A percentile compares a stretch with the other conserved stretches of the same genome.
Evolutionary conservation across 768 basidiomycete species (phyloP).

Genomic region (Tephrocybe sp.): DNA sequence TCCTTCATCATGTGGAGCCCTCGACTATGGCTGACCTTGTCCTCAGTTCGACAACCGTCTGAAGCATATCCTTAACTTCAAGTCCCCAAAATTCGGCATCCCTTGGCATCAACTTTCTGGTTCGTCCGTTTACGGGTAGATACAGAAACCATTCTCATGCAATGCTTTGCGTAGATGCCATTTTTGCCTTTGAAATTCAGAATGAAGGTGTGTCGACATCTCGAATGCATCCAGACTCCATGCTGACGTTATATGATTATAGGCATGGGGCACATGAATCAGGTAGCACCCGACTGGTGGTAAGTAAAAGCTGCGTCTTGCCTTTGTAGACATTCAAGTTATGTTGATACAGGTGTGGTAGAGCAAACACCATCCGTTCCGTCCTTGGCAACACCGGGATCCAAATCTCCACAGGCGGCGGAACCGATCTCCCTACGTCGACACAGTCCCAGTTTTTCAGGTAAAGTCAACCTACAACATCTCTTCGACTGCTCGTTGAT

Average conservation of each 20-base stretch:
- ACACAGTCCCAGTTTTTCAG: constrained; percentile 25
- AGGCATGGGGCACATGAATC: constrained; percentile 28
- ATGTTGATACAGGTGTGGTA: constrained; percentile 15
- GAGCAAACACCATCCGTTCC: constrained; percentile 24
- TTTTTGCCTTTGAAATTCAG: constrained; percentile 25
- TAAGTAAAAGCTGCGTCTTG: background rate
- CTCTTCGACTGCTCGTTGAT: too few species aligned
- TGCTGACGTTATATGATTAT: background rate
- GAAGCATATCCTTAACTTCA: constrained; percentile 25
- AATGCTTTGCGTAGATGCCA: constrained; percentile 17
- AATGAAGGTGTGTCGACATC: constrained; percentile 18
- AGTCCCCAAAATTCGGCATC: constrained; percentile 22
- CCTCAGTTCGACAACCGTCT: constrained; percentile 24
- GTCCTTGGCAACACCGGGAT: constrained; percentile 25
- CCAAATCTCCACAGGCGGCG: constrained; percentile 26
- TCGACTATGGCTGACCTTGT: background rate
- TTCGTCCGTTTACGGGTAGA: background rate
- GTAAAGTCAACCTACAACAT: constrained; percentile 10
- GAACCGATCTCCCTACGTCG: constrained; percentile 25
- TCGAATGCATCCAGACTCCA: background rate
- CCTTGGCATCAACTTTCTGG: constrained; percentile 26
- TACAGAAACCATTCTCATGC: background rate
- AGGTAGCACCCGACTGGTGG: constrained; percentile 27
- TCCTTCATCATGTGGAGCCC: background rate
- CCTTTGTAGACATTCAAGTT: background rate